Evolutionary conservation across 495 filamentous ascomycete genomes (phyloP).

Genomic region (Aspergillus leporis): DNA sequence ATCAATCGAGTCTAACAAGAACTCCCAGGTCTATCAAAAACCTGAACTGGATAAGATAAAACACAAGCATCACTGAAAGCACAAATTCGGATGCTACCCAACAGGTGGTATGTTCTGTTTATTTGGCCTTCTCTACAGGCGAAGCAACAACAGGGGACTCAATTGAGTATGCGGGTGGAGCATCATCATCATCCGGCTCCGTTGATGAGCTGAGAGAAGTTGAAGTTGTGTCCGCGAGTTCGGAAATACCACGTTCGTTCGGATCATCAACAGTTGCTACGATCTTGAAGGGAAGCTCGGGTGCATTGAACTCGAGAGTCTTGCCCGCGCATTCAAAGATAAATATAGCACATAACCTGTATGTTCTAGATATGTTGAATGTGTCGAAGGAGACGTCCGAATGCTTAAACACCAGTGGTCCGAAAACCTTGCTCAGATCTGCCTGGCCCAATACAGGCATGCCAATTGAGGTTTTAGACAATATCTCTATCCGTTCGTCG

Average conservation of each 20-base stretch:
- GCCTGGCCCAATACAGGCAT: constrained; percentile 12
- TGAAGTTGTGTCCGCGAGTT: background rate
- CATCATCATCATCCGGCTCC: background rate
- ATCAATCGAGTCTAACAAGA: background rate
- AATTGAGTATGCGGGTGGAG: background rate
- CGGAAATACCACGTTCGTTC: background rate
- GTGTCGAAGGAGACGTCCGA: constrained; percentile 17
- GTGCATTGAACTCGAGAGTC: constrained; percentile 6
- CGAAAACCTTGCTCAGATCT: constrained; percentile 10
- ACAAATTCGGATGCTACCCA: too few species aligned
- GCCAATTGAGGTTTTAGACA: constrained; percentile 8
- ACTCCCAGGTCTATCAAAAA: too few species aligned
- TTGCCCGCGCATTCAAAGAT: constrained; percentile 17
- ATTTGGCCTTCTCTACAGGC: too few species aligned
- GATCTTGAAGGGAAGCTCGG: constrained; percentile 8
- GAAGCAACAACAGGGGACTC: background rate
- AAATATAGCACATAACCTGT: constrained; percentile 9
- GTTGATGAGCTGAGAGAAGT: background rate
- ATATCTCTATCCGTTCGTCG: constrained; percentile 15
- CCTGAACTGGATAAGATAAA: too few species aligned
- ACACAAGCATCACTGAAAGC: too few species aligned
- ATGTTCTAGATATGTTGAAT: constrained; percentile 14
- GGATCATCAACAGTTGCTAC: background rate
- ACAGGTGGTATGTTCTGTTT: too few species aligned
- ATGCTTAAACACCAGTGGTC: constrained; percentile 12